Conservation (phyloP, 148 eudicot genomes). For the Rhododendron henanense region DNA sequence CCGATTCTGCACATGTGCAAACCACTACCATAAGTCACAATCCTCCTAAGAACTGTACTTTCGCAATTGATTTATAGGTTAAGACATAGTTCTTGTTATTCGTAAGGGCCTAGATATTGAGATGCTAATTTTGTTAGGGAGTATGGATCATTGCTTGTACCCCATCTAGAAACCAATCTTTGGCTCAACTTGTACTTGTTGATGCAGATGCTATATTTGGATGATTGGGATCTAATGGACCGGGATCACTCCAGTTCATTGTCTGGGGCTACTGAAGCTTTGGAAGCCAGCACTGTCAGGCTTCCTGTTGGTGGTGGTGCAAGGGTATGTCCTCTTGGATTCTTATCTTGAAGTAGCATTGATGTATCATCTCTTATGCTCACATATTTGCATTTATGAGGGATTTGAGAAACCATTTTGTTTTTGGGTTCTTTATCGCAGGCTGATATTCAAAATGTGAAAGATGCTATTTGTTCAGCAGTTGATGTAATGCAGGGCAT, state of each 20-base stretch:
- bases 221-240: slow-evolving; percentile 57
- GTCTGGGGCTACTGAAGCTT: slow-evolving; percentile 53
- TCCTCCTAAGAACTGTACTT: neutral
- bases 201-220: slow-evolving; percentile 60
- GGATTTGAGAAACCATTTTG: neutral
- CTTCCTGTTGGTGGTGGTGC: slow-evolving; percentile 80
- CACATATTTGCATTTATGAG: neutral
- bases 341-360: neutral
- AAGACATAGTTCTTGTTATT: neutral
- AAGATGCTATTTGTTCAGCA: slow-evolving; percentile 74
- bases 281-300: slow-evolving; percentile 68
- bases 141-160: neutral
- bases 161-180: neutral
- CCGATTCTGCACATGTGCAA: neutral
- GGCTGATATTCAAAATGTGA: slow-evolving; percentile 57
- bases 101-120: neutral
- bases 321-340: slow-evolving; percentile 41
- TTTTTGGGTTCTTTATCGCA: slow-evolving; percentile 19
- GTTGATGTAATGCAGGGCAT: slow-evolving; percentile 84
- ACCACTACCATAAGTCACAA: neutral
- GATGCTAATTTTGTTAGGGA: neutral
- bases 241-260: slow-evolving; percentile 56
- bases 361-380: neutral
- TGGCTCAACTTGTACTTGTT: slow-evolving; percentile 3
- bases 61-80: neutral